phyloP scores from a whole-genome alignment of 192 early-diverging fungal genomes.

The Linnemannia hyalina region DNA sequence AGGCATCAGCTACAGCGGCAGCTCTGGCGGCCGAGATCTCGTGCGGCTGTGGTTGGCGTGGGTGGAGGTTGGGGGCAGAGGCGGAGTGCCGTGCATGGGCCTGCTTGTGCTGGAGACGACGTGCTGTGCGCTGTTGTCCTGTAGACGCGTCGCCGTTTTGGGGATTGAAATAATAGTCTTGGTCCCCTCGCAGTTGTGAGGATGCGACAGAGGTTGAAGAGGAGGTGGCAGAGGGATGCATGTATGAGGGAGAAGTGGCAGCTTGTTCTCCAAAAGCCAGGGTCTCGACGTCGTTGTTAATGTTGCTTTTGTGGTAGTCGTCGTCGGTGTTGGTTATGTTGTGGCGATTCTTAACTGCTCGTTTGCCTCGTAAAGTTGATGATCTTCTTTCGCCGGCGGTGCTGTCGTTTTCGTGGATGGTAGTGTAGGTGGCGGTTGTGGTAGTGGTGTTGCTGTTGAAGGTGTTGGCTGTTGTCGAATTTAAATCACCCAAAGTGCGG shows the following conservation, averaged over 20 bases:
- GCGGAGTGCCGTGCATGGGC: slow-evolving; percentile 18
- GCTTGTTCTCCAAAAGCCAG: slow-evolving; percentile 17
- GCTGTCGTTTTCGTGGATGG: background rate
- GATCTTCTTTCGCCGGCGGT: background rate
- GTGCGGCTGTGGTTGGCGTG: background rate
- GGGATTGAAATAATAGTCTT: background rate
- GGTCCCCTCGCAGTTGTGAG: background rate
- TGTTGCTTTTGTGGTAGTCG: background rate
- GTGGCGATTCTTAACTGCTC: slow-evolving; percentile 2
- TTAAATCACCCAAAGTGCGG: background rate
- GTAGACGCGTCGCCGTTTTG: background rate
- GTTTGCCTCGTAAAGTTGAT: slow-evolving; percentile 12
- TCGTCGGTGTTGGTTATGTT: background rate
- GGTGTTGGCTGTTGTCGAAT: background rate
- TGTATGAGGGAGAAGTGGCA: slow-evolving; percentile 24
- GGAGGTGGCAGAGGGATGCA: slow-evolving; percentile 11
- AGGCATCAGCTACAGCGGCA: background rate
- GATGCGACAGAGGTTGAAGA: background rate
- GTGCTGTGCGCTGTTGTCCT: slow-evolving; percentile 2
- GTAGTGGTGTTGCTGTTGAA: background rate
- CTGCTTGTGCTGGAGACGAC: slow-evolving; percentile 38
- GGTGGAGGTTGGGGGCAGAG: slow-evolving; percentile 27
- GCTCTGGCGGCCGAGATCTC: background rate
- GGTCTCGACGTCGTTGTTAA: background rate
- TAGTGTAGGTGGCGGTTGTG: background rate